These are phyloP conservation scores for Fomitopsis schrenkii DNA, from an alignment of 1,284 basidiomycete species.

Conservation along the genomic window DNA sequence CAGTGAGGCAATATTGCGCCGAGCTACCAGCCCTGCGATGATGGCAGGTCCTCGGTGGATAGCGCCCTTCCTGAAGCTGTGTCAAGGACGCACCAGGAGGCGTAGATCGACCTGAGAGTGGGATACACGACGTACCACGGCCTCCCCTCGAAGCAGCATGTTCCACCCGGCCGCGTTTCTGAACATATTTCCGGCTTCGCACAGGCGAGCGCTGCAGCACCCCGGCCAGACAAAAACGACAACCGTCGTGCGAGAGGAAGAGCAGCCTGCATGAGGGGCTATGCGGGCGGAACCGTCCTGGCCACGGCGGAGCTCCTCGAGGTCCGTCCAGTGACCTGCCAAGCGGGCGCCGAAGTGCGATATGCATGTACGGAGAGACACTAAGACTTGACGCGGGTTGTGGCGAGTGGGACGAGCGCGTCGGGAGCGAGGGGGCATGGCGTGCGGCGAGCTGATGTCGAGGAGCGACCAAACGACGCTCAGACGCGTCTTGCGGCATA, in stretches of 20 bases:
- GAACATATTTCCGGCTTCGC: background rate
- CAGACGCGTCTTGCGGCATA: background rate
- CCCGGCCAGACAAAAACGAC: background rate
- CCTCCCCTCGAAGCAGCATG: background rate
- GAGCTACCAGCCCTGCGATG: background rate
- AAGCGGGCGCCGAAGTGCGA: background rate
- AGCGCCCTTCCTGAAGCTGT: background rate
- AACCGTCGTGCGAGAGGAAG: conserved; percentile 1
- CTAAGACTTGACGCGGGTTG: background rate
- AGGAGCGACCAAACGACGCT: background rate
- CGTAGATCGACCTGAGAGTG: background rate
- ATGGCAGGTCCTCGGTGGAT: background rate
- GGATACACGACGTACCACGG: background rate
- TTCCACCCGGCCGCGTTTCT: background rate
- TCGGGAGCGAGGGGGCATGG: background rate
- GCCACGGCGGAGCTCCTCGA: background rate
- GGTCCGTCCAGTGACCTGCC: conserved; percentile 1
- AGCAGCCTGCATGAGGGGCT: background rate
- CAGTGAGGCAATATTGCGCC: background rate
- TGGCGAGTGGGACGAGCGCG: background rate
- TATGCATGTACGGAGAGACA: background rate
- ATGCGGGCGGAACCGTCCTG: background rate
- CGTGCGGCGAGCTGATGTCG: background rate
- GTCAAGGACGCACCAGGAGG: background rate
- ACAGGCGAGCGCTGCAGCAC: background rate